A percentile compares a stretch with the other conserved stretches of the same genome.
These are phyloP conservation scores for Vicia faba DNA, from an alignment of 306 rosid genomes.

Conservation along the genomic window DNA sequence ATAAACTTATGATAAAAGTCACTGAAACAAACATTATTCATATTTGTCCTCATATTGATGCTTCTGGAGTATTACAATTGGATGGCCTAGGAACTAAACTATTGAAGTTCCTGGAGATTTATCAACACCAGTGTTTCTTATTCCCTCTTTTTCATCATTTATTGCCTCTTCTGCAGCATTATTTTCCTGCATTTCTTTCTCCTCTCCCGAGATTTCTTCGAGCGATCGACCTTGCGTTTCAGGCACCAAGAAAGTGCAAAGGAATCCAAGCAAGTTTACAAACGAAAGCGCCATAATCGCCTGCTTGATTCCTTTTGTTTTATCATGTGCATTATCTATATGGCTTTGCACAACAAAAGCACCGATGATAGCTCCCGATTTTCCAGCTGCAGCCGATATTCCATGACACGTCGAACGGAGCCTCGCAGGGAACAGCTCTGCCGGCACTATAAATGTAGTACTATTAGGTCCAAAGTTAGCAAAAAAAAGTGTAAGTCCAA, in stretches of 20 bases:
- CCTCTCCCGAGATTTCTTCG: constrained; percentile 67
- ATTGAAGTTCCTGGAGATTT: constrained; percentile 22
- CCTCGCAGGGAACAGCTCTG: constrained; percentile 63
- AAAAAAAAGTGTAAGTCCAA: constrained; percentile 65
- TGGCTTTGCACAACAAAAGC: constrained; percentile 57
- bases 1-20: background rate
- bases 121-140: constrained; percentile 27
- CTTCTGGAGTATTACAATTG: constrained; percentile 9
- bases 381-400: constrained; percentile 63
- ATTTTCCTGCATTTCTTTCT: constrained; percentile 21
- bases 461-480: constrained; percentile 83
- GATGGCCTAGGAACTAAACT: constrained; percentile 35
- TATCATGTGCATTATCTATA: constrained; percentile 16
- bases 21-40: constrained; percentile 12
- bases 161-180: constrained; percentile 7
- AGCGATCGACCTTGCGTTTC: constrained; percentile 59
- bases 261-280: constrained; percentile 54
- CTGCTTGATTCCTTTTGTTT: background rate
- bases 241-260: constrained; percentile 62
- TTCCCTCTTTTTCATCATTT: constrained; percentile 30
- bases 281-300: constrained; percentile 48
- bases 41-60: constrained; percentile 14
- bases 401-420: constrained; percentile 71
- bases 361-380: constrained; percentile 66
- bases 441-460: constrained; percentile 69